Evolutionary conservation across 1,284 basidiomycete species (phyloP).

Genomic region (Ceratobasidium sp.): DNA sequence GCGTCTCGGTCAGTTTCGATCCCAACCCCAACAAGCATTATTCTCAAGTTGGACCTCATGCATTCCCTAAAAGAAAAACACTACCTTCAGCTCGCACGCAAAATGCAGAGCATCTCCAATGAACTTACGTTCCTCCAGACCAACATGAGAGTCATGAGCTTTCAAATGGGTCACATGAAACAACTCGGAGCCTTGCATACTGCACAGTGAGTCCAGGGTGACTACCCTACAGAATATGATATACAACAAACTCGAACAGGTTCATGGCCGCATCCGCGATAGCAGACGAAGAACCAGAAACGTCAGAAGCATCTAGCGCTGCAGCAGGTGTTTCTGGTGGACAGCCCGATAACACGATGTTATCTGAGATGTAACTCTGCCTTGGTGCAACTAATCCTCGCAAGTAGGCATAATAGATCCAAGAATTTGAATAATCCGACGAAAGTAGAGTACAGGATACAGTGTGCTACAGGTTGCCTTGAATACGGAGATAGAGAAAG

Average conservation of each 20-base stretch:
- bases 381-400: background rate
- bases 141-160: slow-evolving; percentile 34
- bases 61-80: slow-evolving; percentile 37
- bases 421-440: slow-evolving; percentile 26
- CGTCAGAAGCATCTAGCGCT: background rate
- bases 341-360: background rate
- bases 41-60: background rate
- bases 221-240: background rate
- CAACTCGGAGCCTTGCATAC: slow-evolving; percentile 32
- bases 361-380: slow-evolving; percentile 1
- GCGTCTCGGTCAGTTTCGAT: background rate
- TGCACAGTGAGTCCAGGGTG: slow-evolving; percentile 13
- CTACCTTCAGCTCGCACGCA: slow-evolving; percentile 34
- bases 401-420: background rate
- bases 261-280: slow-evolving; percentile 36
- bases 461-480: slow-evolving; percentile 36
- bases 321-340: background rate
- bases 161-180: slow-evolving; percentile 37
- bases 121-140: slow-evolving; percentile 32
- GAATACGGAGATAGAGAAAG: slow-evolving; percentile 2
- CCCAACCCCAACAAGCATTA: background rate
- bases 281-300: slow-evolving; percentile 34
- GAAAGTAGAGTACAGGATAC: slow-evolving; percentile 36
- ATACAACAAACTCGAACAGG: background rate
- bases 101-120: slow-evolving; percentile 36